phyloP scores from a whole-genome alignment of 2,329 filamentous ascomycete species.

The Trichoderma endophyticum region DNA sequence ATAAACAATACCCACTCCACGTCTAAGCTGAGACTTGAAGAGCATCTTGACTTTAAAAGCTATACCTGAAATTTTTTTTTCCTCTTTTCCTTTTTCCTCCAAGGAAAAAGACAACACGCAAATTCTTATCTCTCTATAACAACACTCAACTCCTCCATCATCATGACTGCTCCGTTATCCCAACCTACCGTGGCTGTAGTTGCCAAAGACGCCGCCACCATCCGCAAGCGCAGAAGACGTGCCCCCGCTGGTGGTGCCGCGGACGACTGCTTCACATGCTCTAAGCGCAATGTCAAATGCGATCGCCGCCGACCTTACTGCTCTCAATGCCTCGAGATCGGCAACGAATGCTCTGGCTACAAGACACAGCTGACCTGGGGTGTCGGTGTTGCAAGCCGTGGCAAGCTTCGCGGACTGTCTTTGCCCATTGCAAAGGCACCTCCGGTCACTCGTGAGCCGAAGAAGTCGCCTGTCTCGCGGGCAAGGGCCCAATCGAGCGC shows the following conservation, averaged over 20 bases:
- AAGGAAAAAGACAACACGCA: not conserved
- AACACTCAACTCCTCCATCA: slow-evolving; percentile 10
- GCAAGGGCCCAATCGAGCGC: slow-evolving; percentile 45
- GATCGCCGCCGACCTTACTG: slow-evolving; percentile 92
- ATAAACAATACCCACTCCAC: not conserved
- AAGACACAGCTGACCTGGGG: slow-evolving; percentile 97
- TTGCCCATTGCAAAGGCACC: slow-evolving; percentile 64
- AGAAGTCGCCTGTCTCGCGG: slow-evolving; percentile 45
- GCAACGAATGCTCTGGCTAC: slow-evolving; percentile 92
- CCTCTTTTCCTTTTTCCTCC: not conserved
- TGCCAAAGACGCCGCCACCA: slow-evolving; percentile 51
- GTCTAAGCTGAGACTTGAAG: not conserved
- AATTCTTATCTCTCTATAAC: not conserved
- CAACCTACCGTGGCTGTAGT: slow-evolving; percentile 40
- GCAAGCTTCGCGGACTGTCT: slow-evolving; percentile 87
- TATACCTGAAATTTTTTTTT: not conserved
- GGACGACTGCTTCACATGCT: slow-evolving; percentile 93
- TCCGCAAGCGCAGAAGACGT: slow-evolving; percentile 76
- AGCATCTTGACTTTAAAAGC: not conserved
- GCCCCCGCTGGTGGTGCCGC: slow-evolving; percentile 84
- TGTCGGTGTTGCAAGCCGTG: slow-evolving; percentile 89
- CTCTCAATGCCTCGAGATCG: slow-evolving; percentile 86
- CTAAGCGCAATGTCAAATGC: slow-evolving; percentile 78
- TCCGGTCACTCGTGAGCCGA: slow-evolving; percentile 49
- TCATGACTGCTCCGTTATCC: slow-evolving; percentile 50